phyloP scores from a whole-genome alignment of 345 rosid genomes.

The Firmiana major region DNA sequence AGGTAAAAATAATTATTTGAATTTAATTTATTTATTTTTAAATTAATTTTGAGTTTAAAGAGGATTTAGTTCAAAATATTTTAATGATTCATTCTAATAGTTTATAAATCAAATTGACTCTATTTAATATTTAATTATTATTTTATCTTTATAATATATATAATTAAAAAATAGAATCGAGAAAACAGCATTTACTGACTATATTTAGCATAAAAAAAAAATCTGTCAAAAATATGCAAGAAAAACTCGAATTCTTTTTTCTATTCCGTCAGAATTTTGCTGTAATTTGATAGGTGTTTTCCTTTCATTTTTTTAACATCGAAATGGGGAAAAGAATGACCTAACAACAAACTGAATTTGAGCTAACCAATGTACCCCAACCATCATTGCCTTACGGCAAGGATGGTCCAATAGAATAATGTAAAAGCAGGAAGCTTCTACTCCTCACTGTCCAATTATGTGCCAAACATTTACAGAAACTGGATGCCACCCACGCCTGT shows the following conservation, averaged over 20 bases:
- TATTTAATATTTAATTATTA: no score
- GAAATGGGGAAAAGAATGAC: not conserved
- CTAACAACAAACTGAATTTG: not conserved
- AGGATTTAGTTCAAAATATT: no score
- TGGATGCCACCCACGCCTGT: not conserved
- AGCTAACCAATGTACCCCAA: not conserved
- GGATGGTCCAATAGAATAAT: not conserved
- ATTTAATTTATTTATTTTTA: no score
- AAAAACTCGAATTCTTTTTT: not conserved
- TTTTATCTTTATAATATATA: no score
- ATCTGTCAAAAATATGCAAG: not conserved
- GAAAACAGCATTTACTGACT: no score
- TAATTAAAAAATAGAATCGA: no score
- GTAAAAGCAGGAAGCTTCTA: not conserved
- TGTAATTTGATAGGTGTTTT: not conserved
- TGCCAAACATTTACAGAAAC: constrained; percentile 15
- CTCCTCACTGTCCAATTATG: not conserved
- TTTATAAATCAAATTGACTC: no score
- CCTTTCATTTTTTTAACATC: not conserved
- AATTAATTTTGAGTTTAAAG: no score
- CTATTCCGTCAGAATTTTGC: not conserved
- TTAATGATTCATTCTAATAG: no score
- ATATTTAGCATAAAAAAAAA: no score
- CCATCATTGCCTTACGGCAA: constrained; percentile 16
- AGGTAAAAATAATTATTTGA: no score